Percentiles rank a stretch among this genome's conserved stretches.
Conservation (phyloP, 306 rosid species). For the Luffa acutangula region DNA sequence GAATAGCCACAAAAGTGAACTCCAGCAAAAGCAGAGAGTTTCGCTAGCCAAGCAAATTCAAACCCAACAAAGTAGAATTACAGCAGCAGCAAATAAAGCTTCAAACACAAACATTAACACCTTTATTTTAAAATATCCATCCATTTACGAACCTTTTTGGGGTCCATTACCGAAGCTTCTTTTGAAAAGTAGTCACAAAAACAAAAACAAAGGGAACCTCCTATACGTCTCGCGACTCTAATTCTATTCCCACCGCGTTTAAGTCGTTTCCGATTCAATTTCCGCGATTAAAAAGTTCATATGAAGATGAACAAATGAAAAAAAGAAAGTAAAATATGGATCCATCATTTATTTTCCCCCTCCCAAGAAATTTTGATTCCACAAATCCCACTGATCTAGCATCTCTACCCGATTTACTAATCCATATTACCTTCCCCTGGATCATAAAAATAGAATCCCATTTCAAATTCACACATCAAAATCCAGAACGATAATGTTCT, state of each 20-base stretch:
- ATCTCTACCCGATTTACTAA: background rate
- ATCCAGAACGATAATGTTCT: background rate
- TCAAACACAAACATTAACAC: background rate
- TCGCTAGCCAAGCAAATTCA: background rate
- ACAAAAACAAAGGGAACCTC: background rate
- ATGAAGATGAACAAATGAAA: background rate
- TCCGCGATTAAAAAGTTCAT: background rate
- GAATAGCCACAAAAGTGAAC: background rate
- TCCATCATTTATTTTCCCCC: background rate
- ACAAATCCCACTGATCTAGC: background rate
- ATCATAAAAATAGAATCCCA: background rate
- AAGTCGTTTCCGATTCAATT: background rate
- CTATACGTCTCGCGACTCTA: background rate
- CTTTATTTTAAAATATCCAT: background rate
- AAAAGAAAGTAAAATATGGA: background rate
- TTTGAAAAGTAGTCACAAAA: background rate
- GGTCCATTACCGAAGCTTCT: background rate
- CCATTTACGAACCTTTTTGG: background rate
- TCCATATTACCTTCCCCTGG: background rate
- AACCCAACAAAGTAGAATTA: background rate
- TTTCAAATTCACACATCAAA: background rate
- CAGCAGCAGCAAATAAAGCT: background rate
- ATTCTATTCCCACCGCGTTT: background rate
- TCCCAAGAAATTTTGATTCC: background rate
- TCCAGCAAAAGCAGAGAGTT: background rate